Base-by-base conservation (phyloP, 108 stramenopile genomes). In the Pseudonitzschia pungens region DNA sequence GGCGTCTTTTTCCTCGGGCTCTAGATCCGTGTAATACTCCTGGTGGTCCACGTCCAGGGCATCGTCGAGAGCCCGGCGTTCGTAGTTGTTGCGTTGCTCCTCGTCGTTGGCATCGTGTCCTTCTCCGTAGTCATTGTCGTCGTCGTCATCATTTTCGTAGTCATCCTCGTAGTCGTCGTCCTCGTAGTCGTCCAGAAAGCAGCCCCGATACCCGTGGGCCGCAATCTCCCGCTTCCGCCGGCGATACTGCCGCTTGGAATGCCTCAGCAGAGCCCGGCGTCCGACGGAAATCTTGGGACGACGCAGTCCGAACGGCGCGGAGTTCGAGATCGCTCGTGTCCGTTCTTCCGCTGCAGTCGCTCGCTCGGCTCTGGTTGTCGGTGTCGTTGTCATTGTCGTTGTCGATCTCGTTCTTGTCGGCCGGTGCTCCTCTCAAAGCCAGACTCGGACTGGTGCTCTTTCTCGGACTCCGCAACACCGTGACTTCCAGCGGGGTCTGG, bases 241-340 rank as follows among this genome's bases (percentile, higher is more conserved):
- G 14, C 77, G 71, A 32, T 69, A 86, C 20, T 27, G 41, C 33
- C 89, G 87, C 60, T 77, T 73, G 0, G 87, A 89, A 12, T 87
- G 84, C 50, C 83, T 75, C 29, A 92, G 64, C 16, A 86, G 71
- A 11, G 92, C 92, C 45, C 87, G 74, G 27, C 90, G 75, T 51
- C 92, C 89, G 32, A 65, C 72, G 14, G 79, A 75, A 26, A 80
- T 59, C 27, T 26, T 18, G 9, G 73, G 73, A 54, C 67, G 58
- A 32, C 54, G 54, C 53, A 56, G n/a, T 68, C 51, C 70, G 65
- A 58, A 72, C 20, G 11, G 51, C 42, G 22, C 16, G 42, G 26
- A 29, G 43, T 57, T 56, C 63, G 45, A 33, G 26, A 42, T 56
- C 31, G 22, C 26, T 48, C 44, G 42, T 41, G 62, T 58, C 50